Conservation (phyloP, 768 basidiomycete species). For the Termitomyces bulborhizus region DNA sequence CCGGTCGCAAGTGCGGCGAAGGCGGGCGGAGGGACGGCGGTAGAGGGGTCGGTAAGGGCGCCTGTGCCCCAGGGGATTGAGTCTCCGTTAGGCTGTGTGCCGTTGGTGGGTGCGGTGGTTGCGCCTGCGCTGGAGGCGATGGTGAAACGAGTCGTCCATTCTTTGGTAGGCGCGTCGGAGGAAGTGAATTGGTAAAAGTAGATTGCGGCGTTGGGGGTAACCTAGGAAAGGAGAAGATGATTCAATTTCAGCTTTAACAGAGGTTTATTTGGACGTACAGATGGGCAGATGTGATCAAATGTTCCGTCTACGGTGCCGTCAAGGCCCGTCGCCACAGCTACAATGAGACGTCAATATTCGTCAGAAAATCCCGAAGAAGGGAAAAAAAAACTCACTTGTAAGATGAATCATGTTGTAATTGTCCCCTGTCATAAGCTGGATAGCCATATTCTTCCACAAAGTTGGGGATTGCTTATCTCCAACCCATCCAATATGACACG, state of each 20-base stretch:
- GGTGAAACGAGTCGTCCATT: slow-evolving; percentile 76
- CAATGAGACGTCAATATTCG: neutral
- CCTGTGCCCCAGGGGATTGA: slow-evolving; percentile 67
- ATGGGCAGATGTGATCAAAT: slow-evolving; percentile 60
- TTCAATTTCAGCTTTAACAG: neutral
- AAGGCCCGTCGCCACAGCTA: slow-evolving; percentile 55
- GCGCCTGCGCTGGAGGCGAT: slow-evolving; percentile 49
- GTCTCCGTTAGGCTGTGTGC: slow-evolving; percentile 46
- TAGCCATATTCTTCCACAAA: slow-evolving; percentile 64
- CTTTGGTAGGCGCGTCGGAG: slow-evolving; percentile 28
- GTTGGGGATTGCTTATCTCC: slow-evolving; percentile 46
- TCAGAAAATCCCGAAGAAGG: neutral
- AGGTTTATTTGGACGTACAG: slow-evolving; percentile 32
- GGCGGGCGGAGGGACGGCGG: slow-evolving; percentile 30
- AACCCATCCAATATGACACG: slow-evolving; percentile 55
- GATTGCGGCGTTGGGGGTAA: slow-evolving; percentile 55
- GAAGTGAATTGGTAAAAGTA: slow-evolving; percentile 80
- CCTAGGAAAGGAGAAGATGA: slow-evolving; percentile 29
- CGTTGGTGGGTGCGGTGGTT: slow-evolving; percentile 42
- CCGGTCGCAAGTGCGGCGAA: neutral
- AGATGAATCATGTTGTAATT: slow-evolving; percentile 66
- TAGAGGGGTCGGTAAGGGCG: slow-evolving; percentile 39
- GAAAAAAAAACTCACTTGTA: slow-evolving; percentile 41
- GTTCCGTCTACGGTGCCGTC: slow-evolving; percentile 56
- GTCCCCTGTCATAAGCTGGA: slow-evolving; percentile 76